These are phyloP conservation scores for Trametes sanguinea DNA, from an alignment of 768 basidiomycete genomes.

Conservation along the genomic window DNA sequence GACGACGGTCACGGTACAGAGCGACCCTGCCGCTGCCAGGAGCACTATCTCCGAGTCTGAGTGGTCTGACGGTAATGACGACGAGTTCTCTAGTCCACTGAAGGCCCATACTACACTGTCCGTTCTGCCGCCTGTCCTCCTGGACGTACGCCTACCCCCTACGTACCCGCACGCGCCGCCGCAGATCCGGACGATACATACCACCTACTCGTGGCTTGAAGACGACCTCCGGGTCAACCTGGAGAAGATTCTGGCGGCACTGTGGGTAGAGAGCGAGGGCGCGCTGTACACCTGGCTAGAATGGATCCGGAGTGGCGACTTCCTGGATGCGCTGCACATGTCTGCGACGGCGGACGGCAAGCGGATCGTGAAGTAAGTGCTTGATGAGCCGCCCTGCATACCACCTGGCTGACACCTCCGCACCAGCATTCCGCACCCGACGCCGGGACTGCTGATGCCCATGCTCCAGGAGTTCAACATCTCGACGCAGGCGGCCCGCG, in stretches of 20 bases:
- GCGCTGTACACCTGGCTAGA: constrained; percentile 74
- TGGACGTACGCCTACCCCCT: constrained; percentile 62
- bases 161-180: constrained; percentile 48
- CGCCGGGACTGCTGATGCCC: constrained; percentile 53
- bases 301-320: constrained; percentile 66
- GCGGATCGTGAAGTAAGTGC: constrained; percentile 41
- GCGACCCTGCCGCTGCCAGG: constrained; percentile 25
- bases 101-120: constrained; percentile 39
- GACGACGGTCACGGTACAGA: constrained; percentile 42
- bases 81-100: no score
- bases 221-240: constrained; percentile 34
- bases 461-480: constrained; percentile 52
- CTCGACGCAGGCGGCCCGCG: constrained; percentile 49
- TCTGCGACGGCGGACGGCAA: constrained; percentile 33
- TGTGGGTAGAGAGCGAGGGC: constrained; percentile 66
- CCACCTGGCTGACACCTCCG: background rate
- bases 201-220: constrained; percentile 59
- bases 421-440: constrained; percentile 55
- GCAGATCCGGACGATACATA: constrained; percentile 52
- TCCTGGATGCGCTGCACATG: constrained; percentile 51
- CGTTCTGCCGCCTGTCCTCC: constrained; percentile 62
- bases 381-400: background rate
- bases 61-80: no score
- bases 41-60: background rate
- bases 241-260: constrained; percentile 43